Percentiles rank a stretch among this genome's conserved stretches.
phyloP scores from a whole-genome alignment of 108 stramenopile species.

The Fragilaria radians region DNA sequence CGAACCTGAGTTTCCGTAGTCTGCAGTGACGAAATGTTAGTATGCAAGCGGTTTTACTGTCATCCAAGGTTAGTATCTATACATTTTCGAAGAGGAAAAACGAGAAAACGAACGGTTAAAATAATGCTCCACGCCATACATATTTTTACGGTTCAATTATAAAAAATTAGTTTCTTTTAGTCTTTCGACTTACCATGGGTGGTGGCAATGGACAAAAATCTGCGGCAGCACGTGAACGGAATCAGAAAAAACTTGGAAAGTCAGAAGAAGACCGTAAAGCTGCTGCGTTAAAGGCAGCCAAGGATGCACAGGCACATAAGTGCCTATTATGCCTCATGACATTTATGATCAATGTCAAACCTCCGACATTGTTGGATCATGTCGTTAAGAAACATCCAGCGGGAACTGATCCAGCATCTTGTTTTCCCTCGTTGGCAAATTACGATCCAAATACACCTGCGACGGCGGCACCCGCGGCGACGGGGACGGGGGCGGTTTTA shows the following conservation, averaged over 20 bases:
- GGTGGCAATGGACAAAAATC: conserved; percentile 2
- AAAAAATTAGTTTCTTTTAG: too few species aligned
- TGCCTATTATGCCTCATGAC: conserved; percentile 80
- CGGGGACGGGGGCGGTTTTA: too few species aligned
- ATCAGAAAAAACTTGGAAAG: conserved; percentile 81
- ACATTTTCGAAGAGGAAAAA: too few species aligned
- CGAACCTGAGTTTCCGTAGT: too few species aligned
- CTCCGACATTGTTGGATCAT: conserved; percentile 62
- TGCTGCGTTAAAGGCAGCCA: conserved; percentile 58
- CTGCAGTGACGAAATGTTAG: too few species aligned
- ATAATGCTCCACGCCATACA: too few species aligned
- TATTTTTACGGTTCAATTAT: too few species aligned
- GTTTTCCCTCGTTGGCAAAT: conserved; percentile 61
- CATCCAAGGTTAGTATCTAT: too few species aligned
- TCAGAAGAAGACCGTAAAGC: conserved; percentile 82
- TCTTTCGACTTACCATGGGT: too few species aligned
- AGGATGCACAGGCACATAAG: conserved; percentile 70
- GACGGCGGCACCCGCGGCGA: neutral
- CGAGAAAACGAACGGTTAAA: too few species aligned
- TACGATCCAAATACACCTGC: conserved; percentile 73
- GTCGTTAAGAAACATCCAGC: conserved; percentile 70
- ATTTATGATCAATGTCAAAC: conserved; percentile 83
- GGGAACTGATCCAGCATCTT: conserved; percentile 36
- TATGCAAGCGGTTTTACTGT: too few species aligned
- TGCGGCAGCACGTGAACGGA: conserved; percentile 61